Evolutionary conservation across 225 moss, liverwort and hornwort genomes (phyloP).

Genomic region (Straminergon stramineum): DNA sequence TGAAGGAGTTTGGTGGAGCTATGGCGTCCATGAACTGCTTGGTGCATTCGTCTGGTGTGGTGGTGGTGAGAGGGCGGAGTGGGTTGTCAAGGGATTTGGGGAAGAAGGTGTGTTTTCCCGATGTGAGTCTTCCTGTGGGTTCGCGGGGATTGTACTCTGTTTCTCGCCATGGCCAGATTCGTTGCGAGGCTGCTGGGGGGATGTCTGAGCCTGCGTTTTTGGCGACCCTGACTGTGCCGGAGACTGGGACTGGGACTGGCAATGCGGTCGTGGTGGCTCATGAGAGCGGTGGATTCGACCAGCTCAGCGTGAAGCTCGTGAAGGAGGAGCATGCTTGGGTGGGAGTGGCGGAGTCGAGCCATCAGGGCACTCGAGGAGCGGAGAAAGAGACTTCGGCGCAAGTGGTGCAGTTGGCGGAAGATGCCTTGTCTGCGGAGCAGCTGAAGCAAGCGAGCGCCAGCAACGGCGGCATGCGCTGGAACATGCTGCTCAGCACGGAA

Average conservation of each 20-base stretch:
- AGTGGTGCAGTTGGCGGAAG: not conserved
- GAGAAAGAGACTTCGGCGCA: not conserved
- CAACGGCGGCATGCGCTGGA: constrained; percentile 66
- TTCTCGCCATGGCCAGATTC: not conserved
- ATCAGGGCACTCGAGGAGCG: not conserved
- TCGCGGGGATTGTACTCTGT: not conserved
- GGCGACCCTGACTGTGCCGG: constrained; percentile 3
- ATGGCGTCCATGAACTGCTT: constrained; percentile 21
- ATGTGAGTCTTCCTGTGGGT: not conserved
- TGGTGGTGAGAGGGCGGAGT: not conserved
- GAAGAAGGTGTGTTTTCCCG: not conserved
- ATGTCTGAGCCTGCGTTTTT: constrained; percentile 7
- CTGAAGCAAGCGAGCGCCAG: constrained; percentile 16
- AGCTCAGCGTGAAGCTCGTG: not conserved
- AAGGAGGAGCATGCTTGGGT: constrained; percentile 12
- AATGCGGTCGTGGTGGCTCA: constrained; percentile 10
- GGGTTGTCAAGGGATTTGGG: not conserved
- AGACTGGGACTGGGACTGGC: not conserved
- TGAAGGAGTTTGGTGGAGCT: not conserved
- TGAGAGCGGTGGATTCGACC: not conserved
- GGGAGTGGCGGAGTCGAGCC: not conserved
- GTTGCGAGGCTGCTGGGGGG: constrained; percentile 9
- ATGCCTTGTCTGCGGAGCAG: not conserved
- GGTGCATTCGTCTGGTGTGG: not conserved
- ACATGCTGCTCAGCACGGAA: constrained; percentile 77